Evolutionary conservation across 169 alveolate species (phyloP), one percentile per base, ranked within the genome.

Genomic region (Neospora caninum): DNA sequence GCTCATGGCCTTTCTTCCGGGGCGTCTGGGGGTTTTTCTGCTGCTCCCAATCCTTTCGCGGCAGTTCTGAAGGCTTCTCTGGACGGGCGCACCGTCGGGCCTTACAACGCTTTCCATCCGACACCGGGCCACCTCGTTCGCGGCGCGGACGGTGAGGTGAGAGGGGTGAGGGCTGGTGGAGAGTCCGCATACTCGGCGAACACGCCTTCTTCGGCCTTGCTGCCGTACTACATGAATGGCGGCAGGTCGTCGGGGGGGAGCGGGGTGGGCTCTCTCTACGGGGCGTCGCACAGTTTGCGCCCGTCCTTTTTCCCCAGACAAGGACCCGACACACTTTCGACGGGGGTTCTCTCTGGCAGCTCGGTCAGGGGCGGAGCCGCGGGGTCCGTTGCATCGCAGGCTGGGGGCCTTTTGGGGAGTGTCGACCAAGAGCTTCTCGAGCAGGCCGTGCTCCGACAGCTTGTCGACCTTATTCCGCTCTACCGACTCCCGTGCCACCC

Each of bases 381-480:
- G 73, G 73, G n/a, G 73, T 64, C 73, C n/a, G 73, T 27, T 6
- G 73, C 34, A 1, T 64, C 73, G 73, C 73, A 64, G 16, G n/a
- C 73, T 27, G 25, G 34, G 73, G 73, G 73, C 4, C n/a, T 64
- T 22, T 64, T 64, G 25, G 73, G 73, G 73, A 64, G n/a, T 25
- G 25, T 82, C 43, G 83, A 64, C 69, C 94, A 91, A 67, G 94
- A 91, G n/a, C 43, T 91, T 10, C 70, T 91, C 29, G 91, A 91
- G 91, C 94, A 91, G 20, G 94, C 94, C 0, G 84, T 91, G 70
- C 84, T 91, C 64, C 80, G 94, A 34, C 94, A 91, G 91, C 91
- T 91, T 7, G 94, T 88, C 16, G 94, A 91, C 41, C 83, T 91
- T 70, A 89, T 91, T 43, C 94, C 94, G 54, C 84, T 91, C 42